phyloP scores from a whole-genome alignment of 139 green algal genomes.

The Deuterostichococcus epilithicus region DNA sequence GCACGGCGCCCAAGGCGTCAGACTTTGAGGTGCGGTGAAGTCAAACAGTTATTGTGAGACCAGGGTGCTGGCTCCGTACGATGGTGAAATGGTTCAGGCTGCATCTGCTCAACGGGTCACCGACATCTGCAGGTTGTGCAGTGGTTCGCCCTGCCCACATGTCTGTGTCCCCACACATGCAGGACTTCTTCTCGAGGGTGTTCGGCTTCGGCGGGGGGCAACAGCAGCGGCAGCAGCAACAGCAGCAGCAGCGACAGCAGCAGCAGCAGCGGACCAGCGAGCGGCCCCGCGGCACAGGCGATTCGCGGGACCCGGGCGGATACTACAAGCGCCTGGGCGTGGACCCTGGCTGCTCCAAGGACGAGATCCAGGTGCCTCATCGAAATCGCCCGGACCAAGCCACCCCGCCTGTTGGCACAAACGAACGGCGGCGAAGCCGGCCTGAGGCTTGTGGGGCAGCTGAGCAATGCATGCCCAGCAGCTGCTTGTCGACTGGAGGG shows the following conservation, averaged over 20 bases:
- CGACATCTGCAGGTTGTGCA: too few species aligned
- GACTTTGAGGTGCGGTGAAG: neutral
- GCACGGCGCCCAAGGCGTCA: neutral
- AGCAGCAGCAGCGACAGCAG: neutral
- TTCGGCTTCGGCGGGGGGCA: neutral
- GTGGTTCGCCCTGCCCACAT: too few species aligned
- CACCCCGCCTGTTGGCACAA: too few species aligned
- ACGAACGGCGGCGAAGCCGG: too few species aligned
- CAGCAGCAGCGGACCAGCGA: neutral
- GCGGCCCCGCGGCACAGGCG: neutral
- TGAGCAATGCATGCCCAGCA: too few species aligned
- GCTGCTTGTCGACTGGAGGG: too few species aligned
- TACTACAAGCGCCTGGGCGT: slow-evolving; percentile 12
- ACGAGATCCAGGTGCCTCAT: slow-evolving; percentile 6
- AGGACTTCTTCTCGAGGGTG: neutral
- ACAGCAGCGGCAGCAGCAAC: neutral
- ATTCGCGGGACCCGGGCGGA: neutral
- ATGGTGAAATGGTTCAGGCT: too few species aligned
- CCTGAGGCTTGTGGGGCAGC: neutral
- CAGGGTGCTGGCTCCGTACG: too few species aligned
- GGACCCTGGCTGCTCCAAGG: neutral
- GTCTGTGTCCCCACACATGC: too few species aligned
- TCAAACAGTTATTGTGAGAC: too few species aligned
- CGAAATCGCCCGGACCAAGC: too few species aligned
- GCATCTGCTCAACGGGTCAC: too few species aligned